These are phyloP conservation scores for Inga oerstediana DNA, from an alignment of 306 rosid genomes.

Conservation along the genomic window DNA sequence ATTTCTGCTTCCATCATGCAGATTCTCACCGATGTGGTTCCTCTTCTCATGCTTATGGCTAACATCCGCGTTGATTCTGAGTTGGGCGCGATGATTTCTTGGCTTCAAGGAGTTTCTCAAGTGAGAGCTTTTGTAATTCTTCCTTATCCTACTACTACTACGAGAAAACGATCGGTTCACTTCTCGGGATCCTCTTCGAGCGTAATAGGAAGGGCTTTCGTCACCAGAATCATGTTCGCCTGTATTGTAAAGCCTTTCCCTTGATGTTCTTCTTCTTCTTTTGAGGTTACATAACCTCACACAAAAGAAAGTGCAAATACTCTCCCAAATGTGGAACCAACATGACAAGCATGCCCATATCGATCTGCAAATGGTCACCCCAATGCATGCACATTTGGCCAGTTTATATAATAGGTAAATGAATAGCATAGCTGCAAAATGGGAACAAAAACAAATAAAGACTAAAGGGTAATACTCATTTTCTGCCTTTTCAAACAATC, in stretches of 20 bases:
- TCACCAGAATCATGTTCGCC: slow-evolving; percentile 22
- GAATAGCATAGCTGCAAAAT: slow-evolving; percentile 58
- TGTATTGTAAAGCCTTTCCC: slow-evolving; percentile 23
- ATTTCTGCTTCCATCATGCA: not conserved
- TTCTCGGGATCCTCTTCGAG: not conserved
- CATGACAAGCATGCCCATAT: slow-evolving; percentile 53
- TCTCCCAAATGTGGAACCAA: slow-evolving; percentile 47
- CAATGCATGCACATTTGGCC: slow-evolving; percentile 54
- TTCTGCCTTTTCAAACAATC: not conserved
- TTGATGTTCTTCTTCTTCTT: slow-evolving; percentile 37
- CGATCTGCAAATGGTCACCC: slow-evolving; percentile 49
- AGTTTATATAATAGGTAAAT: slow-evolving; percentile 54
- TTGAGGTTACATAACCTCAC: slow-evolving; percentile 38
- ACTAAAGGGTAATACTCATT: not conserved
- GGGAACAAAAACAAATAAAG: not conserved
- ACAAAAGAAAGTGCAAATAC: slow-evolving; percentile 57
- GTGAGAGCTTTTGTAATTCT: slow-evolving; percentile 46
- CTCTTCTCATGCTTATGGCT: slow-evolving; percentile 39
- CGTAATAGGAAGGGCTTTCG: not conserved
- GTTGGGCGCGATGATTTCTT: slow-evolving; percentile 46
- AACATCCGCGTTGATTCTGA: slow-evolving; percentile 43
- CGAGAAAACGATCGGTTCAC: slow-evolving; percentile 37
- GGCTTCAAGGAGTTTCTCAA: slow-evolving; percentile 53
- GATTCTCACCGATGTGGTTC: slow-evolving; percentile 27
- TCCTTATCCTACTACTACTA: slow-evolving; percentile 26